Percentiles rank a stretch among this genome's conserved stretches.
Evolutionary conservation across 495 filamentous ascomycete genomes (phyloP).

Genomic region (Talaromyces stipitatus): DNA sequence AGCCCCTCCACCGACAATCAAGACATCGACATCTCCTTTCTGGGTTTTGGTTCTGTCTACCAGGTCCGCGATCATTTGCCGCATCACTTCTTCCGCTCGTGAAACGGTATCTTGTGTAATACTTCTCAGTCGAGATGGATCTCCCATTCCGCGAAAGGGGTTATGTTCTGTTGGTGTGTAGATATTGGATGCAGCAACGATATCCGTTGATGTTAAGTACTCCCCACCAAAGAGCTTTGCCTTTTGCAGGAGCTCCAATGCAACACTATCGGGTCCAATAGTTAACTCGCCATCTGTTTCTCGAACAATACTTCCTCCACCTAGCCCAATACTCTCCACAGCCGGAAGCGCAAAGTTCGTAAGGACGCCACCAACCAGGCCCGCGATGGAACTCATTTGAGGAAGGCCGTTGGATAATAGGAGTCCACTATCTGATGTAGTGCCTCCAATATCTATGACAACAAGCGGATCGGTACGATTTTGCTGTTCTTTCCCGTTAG

Average conservation of each 20-base stretch:
- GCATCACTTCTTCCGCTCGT: slow-evolving; percentile 8
- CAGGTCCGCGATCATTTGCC: slow-evolving; percentile 13
- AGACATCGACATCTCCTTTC: slow-evolving; percentile 10
- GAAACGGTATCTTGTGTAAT: slow-evolving; percentile 9
- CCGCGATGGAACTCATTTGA: slow-evolving; percentile 31
- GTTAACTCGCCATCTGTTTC: slow-evolving; percentile 22
- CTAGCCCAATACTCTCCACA: slow-evolving; percentile 45
- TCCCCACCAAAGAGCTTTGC: slow-evolving; percentile 44
- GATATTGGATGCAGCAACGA: slow-evolving; percentile 27
- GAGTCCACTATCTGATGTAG: slow-evolving; percentile 41
- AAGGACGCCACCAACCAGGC: slow-evolving; percentile 34
- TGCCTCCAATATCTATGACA: slow-evolving; percentile 45
- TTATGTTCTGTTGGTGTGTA: slow-evolving; percentile 14
- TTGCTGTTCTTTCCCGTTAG: slow-evolving; percentile 5
- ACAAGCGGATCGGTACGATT: slow-evolving; percentile 14
- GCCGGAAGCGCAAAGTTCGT: slow-evolving; percentile 46
- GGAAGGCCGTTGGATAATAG: slow-evolving; percentile 39
- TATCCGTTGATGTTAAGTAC: slow-evolving; percentile 43
- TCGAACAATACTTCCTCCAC: slow-evolving; percentile 45
- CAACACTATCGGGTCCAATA: slow-evolving; percentile 51
- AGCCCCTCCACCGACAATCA: slow-evolving; percentile 23
- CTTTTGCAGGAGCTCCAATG: slow-evolving; percentile 41
- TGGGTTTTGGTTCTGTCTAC: slow-evolving; percentile 14
- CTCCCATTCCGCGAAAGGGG: slow-evolving; percentile 11
- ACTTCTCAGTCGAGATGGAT: no score